These are phyloP conservation scores for Coemansia sp. DNA, from an alignment of 192 early-diverging fungal species.

Conservation along the genomic window DNA sequence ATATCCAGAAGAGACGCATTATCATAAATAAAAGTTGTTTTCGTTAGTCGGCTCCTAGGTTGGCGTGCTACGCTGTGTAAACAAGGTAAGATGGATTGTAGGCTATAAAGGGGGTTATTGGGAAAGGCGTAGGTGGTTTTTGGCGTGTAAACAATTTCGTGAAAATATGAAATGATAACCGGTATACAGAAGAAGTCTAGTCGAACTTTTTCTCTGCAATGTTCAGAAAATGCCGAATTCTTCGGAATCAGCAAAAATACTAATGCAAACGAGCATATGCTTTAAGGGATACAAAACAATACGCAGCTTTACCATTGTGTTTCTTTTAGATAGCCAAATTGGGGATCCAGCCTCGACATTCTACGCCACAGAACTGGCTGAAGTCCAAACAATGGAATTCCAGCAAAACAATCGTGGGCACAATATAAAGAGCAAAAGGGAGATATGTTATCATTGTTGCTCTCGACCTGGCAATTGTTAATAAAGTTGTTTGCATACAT, in stretches of 20 bases:
- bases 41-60: background rate
- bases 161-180: background rate
- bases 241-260: background rate
- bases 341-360: background rate
- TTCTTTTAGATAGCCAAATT: background rate
- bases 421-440: background rate
- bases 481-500: background rate
- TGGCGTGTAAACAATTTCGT: background rate
- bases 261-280: background rate
- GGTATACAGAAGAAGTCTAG: background rate
- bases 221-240: background rate
- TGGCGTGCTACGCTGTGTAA: background rate
- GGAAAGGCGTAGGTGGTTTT: background rate
- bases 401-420: background rate
- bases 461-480: background rate
- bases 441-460: background rate
- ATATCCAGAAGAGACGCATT: slow-evolving; percentile 40
- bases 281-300: background rate
- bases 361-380: background rate
- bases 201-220: background rate
- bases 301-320: background rate
- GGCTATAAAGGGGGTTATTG: background rate
- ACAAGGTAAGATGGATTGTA: background rate
- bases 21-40: slow-evolving; percentile 9
- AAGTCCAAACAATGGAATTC: background rate